Conservation (phyloP, 768 basidiomycete species). For the Lentinula sp. region DNA sequence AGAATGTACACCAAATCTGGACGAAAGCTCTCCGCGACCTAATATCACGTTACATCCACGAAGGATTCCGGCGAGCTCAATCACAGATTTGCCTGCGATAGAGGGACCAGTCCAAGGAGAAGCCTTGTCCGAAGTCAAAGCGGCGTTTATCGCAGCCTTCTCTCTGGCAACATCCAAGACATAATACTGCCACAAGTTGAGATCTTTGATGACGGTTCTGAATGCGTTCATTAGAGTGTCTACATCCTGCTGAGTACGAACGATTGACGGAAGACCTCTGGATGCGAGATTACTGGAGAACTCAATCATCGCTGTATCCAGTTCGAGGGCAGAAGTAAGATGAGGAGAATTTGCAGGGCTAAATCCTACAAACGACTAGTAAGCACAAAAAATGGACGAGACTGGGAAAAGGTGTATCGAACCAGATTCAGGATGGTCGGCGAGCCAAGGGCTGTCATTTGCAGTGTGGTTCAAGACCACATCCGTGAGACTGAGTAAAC, state of each 20-base stretch:
- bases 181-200: slow-evolving; percentile 92
- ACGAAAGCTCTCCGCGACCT: slow-evolving; percentile 54
- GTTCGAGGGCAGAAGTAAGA: slow-evolving; percentile 84
- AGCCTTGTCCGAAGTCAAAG: slow-evolving; percentile 41
- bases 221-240: slow-evolving; percentile 61
- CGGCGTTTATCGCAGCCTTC: slow-evolving; percentile 47
- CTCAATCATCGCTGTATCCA: slow-evolving; percentile 81
- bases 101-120: slow-evolving; percentile 57
- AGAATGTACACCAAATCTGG: slow-evolving; percentile 63
- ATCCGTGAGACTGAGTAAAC: slow-evolving; percentile 86
- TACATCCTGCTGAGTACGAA: slow-evolving; percentile 66
- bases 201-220: slow-evolving; percentile 47
- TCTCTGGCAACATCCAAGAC: slow-evolving; percentile 72
- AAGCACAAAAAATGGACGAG: not conserved
- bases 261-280: slow-evolving; percentile 64
- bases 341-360: slow-evolving; percentile 91
- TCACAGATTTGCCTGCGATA: slow-evolving; percentile 51
- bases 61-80: slow-evolving; percentile 62
- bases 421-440: slow-evolving; percentile 95
- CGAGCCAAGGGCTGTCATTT: slow-evolving; percentile 86
- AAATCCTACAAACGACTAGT: slow-evolving; percentile 50
- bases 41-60: slow-evolving; percentile 47
- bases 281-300: slow-evolving; percentile 64
- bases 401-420: slow-evolving; percentile 15
- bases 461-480: slow-evolving; percentile 98